Evolutionary conservation across 805 yeast species (phyloP), one percentile per base, ranked within the genome.

Genomic region (Yarrowia keelungensis): DNA sequence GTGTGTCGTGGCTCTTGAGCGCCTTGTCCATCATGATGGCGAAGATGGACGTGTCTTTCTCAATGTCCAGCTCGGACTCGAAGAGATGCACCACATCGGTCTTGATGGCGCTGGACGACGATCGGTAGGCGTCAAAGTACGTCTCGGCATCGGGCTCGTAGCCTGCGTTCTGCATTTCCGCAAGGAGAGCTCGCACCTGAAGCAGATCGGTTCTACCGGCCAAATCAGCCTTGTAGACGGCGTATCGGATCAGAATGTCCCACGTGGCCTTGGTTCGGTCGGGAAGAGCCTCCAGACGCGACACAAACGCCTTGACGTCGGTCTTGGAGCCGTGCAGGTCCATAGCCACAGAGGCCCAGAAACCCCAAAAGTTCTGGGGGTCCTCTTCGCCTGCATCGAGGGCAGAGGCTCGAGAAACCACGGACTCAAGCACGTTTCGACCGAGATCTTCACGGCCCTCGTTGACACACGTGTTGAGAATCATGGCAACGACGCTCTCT

Each of bases 21-120:
- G 76, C 75, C 26, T 81, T 72, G 14, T 78, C 73, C 12, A 84
- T 78, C 39, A 82, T 70, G 7, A 77, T 72, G 0, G 80, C 75
- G 64, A 75, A 79, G 10, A 81, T 76, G 15, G 77, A 76, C 0
- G 81, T 79, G 69, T 82, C 80, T 11, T 79, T 73, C 5, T 74
- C 74, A 0, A 82, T 70, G 4, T 72, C 77, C 58, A 74, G 74
- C n/a, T 74, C 73, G 2, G 71, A 62, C n/a, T 76, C 75, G 73
- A 81, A 83, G 41, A 70, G 70, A 12, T 71, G 73, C 3, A 74
- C 73, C n/a, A 78, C 58, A 11, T 61, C 72, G 9, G 67, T 15
- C 15, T 39, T 46, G 53, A 62, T 7, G 8, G 62, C 35, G 22
- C 70, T 54, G 49, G 73, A 74, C 32, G 32, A 26, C 32, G 46